phyloP scores from a whole-genome alignment of 306 rosid genomes.

The Quercus mongolica region DNA sequence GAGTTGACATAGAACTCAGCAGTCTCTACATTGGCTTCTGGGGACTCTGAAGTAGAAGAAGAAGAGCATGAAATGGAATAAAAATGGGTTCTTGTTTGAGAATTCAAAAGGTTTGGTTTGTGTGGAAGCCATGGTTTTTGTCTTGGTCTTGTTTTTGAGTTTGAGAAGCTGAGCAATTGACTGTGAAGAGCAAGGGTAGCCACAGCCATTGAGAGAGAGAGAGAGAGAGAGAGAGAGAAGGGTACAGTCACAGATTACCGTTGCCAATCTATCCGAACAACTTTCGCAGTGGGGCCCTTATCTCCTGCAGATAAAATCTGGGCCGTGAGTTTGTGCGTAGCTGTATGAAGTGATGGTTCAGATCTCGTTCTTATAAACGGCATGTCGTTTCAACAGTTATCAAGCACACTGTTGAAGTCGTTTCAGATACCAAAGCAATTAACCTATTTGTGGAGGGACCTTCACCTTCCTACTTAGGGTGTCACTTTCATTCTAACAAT shows the following conservation, averaged over 20 bases:
- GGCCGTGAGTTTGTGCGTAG: neutral
- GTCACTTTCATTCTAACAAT: too few species aligned
- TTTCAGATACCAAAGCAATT: too few species aligned
- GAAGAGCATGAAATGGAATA: conserved; percentile 41
- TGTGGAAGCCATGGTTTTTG: conserved; percentile 32
- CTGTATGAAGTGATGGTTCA: conserved; percentile 11
- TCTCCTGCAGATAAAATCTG: neutral
- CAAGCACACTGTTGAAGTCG: neutral
- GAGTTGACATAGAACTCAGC: conserved; percentile 80
- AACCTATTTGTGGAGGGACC: too few species aligned
- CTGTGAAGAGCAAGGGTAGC: conserved; percentile 48
- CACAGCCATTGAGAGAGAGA: conserved; percentile 47
- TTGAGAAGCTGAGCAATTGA: conserved; percentile 47
- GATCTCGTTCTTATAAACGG: conserved; percentile 1
- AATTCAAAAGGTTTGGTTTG: conserved; percentile 17
- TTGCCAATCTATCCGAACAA: conserved; percentile 15
- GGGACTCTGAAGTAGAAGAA: conserved; percentile 64
- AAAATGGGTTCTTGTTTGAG: conserved; percentile 25
- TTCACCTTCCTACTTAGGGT: too few species aligned
- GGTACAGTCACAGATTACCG: conserved; percentile 13
- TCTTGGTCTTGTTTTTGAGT: conserved; percentile 27
- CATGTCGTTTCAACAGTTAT: neutral
- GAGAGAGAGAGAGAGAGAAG: conserved; percentile 3
- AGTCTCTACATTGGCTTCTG: conserved; percentile 56
- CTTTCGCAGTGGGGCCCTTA: neutral